These are phyloP conservation scores for Bidens hawaiensis DNA, from an alignment of 140 eudicot genomes.

Conservation along the genomic window DNA sequence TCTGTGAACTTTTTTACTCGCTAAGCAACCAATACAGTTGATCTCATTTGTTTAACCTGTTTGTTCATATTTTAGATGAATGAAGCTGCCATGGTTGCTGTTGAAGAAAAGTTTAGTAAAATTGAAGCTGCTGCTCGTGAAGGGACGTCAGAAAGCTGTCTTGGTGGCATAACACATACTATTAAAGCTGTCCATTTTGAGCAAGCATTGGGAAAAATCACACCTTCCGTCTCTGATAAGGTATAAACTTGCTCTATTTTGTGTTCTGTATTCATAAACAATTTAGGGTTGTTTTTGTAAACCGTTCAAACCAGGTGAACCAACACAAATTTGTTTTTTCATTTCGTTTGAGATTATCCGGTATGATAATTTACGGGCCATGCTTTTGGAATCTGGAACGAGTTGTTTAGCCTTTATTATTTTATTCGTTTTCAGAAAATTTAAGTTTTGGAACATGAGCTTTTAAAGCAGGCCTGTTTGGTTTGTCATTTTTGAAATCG, in stretches of 20 bases:
- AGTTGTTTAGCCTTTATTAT: no score
- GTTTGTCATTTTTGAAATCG: background rate
- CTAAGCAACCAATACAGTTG: background rate
- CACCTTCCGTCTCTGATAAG: constrained; percentile 73
- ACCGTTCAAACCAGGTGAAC: background rate
- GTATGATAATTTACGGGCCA: no score
- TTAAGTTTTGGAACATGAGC: background rate
- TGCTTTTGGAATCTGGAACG: background rate
- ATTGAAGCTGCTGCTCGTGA: constrained; percentile 52
- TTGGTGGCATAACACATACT: constrained; percentile 27
- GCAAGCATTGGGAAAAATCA: constrained; percentile 44
- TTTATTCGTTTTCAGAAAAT: no score
- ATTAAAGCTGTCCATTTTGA: constrained; percentile 60
- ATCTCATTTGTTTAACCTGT: background rate
- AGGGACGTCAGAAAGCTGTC: constrained; percentile 24
- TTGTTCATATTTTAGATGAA: constrained; percentile 35
- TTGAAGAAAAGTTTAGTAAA: constrained; percentile 40
- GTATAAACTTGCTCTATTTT: constrained; percentile 26
- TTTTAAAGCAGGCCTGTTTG: background rate
- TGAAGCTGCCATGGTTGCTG: constrained; percentile 73
- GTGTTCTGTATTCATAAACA: background rate
- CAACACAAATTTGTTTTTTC: background rate
- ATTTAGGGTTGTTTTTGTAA: background rate
- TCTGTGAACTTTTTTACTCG: constrained; percentile 19
- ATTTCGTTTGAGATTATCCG: background rate